Evolutionary conservation across 2,329 filamentous ascomycete species (phyloP), one percentile per base, ranked within the genome.

Genomic region (Biscogniauxia marginata): DNA sequence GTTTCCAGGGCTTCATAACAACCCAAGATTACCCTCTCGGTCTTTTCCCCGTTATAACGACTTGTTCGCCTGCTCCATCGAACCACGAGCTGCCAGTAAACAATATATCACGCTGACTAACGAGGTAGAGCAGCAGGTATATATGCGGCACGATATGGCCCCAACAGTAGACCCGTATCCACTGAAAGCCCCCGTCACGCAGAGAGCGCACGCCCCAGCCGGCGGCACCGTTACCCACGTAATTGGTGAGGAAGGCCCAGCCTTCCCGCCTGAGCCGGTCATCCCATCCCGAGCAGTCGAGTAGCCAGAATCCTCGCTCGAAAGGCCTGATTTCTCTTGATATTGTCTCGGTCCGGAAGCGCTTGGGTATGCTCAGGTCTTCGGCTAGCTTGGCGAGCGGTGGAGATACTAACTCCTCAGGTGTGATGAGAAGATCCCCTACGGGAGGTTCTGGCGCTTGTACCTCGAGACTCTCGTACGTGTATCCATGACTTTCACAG

Each of bases 301-400:
- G 66, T 2, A 77, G 71, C 92, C 92, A 96, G 71, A 89, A 86
- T 0, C 92, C 92, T n/a, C 92, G 80, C 69, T 96, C 91, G 44
- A 88, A 81, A 0, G 73, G 71, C 2, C 78, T 72, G 1, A 88
- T 71, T 0, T 70, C 66, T 4, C 86, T 76, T 1, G 73, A 71
- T 48, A 81, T 77, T 1, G 71, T 59, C 4, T 65, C 61, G 0
- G 86, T 84, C 4, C 71, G 75, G 70, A 83, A 90, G 2, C 80
- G 79, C 3, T 75, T 77, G 0, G 72, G 61, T 4, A 85, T 73
- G n/a, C 82, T 75, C 21, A 83, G 74, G 18, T 79, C 76, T 0
- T 73, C 70, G 2, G 78, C 79, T 1, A 90, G 74, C 62, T 79
- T 76, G 7, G 73, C 64, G 19, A 88, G 75, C 3, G 77, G 74